These are phyloP conservation scores for Botrytis deweyae DNA, from an alignment of 2,329 filamentous ascomycete genomes.

Conservation along the genomic window DNA sequence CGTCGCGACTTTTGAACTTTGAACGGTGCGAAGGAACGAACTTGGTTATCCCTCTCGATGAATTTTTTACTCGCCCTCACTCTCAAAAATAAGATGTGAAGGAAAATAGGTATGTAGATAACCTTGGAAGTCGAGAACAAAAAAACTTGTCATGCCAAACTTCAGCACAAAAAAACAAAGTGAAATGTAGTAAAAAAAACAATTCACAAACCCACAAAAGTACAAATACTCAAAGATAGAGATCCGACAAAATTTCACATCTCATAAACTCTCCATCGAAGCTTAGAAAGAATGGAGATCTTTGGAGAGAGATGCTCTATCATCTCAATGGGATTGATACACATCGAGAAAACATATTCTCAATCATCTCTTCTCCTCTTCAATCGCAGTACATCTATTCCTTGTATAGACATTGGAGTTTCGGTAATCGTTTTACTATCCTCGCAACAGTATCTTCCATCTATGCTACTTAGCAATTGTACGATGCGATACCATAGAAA, in stretches of 20 bases:
- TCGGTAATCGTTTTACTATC: too few species aligned
- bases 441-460: not conserved
- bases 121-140: not conserved
- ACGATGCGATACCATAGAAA: not conserved
- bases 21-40: not conserved
- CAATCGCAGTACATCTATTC: not conserved
- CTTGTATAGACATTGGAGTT: not conserved
- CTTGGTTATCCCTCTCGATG: not conserved
- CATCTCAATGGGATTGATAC: not conserved
- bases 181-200: not conserved
- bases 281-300: not conserved
- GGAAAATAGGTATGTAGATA: not conserved
- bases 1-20: not conserved
- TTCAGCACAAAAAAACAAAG: not conserved
- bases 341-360: not conserved
- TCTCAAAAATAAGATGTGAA: not conserved
- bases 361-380: not conserved
- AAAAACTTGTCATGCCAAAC: not conserved
- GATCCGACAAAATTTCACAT: not conserved
- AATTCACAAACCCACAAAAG: not conserved
- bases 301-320: not conserved
- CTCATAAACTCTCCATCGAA: not conserved
- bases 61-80: not conserved
- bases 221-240: not conserved
- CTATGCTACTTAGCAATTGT: not conserved